Conservation (phyloP, 2,329 filamentous ascomycete genomes). For the Huntiella abstrusa region DNA sequence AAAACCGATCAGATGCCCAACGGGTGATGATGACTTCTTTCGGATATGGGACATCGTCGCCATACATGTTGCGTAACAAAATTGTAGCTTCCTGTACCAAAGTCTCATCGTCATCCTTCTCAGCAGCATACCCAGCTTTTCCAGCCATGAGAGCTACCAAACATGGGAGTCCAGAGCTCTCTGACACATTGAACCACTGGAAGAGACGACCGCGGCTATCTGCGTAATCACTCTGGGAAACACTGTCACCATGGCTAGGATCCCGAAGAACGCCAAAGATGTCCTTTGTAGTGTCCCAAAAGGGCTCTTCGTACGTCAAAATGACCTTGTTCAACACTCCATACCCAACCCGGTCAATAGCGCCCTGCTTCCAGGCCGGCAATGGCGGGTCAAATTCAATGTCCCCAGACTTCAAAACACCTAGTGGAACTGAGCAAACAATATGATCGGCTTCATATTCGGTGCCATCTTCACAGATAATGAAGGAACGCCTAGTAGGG, state of each 20-base stretch:
- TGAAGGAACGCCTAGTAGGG: constrained; percentile 28
- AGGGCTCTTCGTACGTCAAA: constrained; percentile 69
- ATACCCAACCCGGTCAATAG: constrained; percentile 72
- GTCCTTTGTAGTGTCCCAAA: constrained; percentile 79
- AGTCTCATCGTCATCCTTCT: constrained; percentile 53
- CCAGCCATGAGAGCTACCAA: constrained; percentile 90
- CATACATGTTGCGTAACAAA: constrained; percentile 61
- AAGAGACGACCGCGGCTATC: constrained; percentile 78
- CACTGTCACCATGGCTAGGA: constrained; percentile 51
- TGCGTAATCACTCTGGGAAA: constrained; percentile 32
- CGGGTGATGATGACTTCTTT: constrained; percentile 76
- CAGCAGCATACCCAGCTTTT: constrained; percentile 77
- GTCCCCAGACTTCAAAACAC: constrained; percentile 68
- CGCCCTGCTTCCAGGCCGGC: constrained; percentile 68
- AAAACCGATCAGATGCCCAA: constrained; percentile 80
- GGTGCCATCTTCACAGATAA: constrained; percentile 64
- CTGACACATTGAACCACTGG: constrained; percentile 90
- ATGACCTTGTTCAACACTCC: constrained; percentile 92
- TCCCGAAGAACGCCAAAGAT: constrained; percentile 86
- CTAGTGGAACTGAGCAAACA: constrained; percentile 78
- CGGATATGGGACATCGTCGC: constrained; percentile 50
- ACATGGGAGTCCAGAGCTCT: constrained; percentile 72
- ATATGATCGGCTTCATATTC: constrained; percentile 69
- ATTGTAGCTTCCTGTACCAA: constrained; percentile 66
- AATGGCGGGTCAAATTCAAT: constrained; percentile 78